Base-by-base conservation (phyloP, 2,329 filamentous ascomycete species). In the Ramularia endophylla region DNA sequence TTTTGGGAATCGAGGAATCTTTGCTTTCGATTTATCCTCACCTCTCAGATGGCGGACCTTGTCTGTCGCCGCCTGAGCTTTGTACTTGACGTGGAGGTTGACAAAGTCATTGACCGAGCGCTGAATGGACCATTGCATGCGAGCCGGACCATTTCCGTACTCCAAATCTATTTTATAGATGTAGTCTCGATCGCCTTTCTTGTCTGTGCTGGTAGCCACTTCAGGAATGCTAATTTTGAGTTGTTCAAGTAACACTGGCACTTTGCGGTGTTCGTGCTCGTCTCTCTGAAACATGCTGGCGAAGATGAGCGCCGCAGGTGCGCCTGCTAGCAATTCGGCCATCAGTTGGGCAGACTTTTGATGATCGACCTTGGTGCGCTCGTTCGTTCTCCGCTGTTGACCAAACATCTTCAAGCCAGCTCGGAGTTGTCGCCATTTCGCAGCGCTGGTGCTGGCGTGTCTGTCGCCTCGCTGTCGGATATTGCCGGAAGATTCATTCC, bases 281-380 rank as follows among this genome's bases (percentile, higher is more conserved):
- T 98, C 92, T 43, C 92, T 78, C 66, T 97, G 92, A 55, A 97
- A 92, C 86, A 97, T 95, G 59, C 89, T 95, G 6, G 92, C 92
- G 38, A 98, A 71, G 65, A 98, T 94, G 44, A 98, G 71, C 15
- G 90, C 92, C 17, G 92, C 92, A 3, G 92, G 92, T 1, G 89
- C 87, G 40, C 88, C 92, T 31, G 92, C 94, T 36, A 92, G 78
- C 27, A 98, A 71, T 65, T 98, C 92, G 1, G 92, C 92, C 78
- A 98, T 90, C 34, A 98, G 73, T 63, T 98, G 92, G 2, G 92
- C 88, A 8, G 90, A 97, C 63, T 97, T 98, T 58, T 85, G 83
- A 59, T 92, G 88, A 62, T 98, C 92, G 46, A 95, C 84, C 32
- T 85, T 83, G 41, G 76, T 75, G 46, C 95, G 87, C 40, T 87